phyloP scores from a whole-genome alignment of 2,329 filamentous ascomycete genomes.

The Phyllosticta citriasiana region DNA sequence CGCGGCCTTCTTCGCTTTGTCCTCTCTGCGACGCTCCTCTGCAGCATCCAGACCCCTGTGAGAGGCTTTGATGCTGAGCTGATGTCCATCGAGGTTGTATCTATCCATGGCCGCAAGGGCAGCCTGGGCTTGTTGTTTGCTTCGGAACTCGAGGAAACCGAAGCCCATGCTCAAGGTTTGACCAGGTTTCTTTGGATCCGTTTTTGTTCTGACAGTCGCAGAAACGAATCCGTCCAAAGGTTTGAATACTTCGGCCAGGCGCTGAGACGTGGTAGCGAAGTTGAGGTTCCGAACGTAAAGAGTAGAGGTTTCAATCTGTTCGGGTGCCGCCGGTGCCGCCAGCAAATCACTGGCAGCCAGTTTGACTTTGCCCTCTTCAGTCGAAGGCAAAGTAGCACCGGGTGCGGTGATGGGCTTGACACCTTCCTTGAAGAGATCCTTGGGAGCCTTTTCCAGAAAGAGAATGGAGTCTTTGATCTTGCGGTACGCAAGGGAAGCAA shows the following conservation, averaged over 20 bases:
- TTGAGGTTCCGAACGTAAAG: conserved; percentile 91
- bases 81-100: conserved; percentile 75
- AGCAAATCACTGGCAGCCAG: conserved; percentile 60
- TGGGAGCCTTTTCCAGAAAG: conserved; percentile 88
- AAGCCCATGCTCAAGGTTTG: conserved; percentile 94
- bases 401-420: background rate
- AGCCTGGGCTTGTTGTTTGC: conserved; percentile 65
- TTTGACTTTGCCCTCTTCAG: conserved; percentile 36
- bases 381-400: conserved; percentile 26
- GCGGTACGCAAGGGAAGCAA: conserved; percentile 75
- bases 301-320: conserved; percentile 58
- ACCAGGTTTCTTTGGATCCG: conserved; percentile 80
- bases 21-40: conserved; percentile 73
- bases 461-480: conserved; percentile 85
- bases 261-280: conserved; percentile 73
- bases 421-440: conserved; percentile 55
- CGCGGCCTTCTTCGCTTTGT: conserved; percentile 70
- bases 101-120: conserved; percentile 83
- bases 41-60: conserved; percentile 82
- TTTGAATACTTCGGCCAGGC: conserved; percentile 67
- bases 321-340: conserved; percentile 45
- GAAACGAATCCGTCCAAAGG: conserved; percentile 80
- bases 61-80: conserved; percentile 73
- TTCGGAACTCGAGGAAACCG: conserved; percentile 83
- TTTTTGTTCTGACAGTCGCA: conserved; percentile 84